Conservation (phyloP, 805 yeast genomes). For the Kodamaea sagamina region DNA sequence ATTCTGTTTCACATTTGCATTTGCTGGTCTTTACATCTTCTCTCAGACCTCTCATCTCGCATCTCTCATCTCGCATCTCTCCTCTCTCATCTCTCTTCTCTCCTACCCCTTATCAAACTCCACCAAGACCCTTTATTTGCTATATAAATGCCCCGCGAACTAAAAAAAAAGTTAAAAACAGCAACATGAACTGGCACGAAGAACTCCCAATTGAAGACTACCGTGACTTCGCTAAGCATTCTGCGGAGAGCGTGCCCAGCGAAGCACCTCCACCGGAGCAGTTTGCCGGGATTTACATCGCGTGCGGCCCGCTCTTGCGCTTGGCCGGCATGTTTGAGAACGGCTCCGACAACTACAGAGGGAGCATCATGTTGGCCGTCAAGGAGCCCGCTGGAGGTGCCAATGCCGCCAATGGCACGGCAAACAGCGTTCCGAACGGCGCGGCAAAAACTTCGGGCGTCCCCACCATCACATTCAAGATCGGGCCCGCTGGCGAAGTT, state of each 20-base stretch:
- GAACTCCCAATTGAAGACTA: slow-evolving; percentile 34
- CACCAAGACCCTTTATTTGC: too few species aligned
- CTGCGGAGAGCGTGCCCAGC: slow-evolving; percentile 28
- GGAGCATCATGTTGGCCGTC: slow-evolving; percentile 65
- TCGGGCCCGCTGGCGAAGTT: slow-evolving; percentile 7
- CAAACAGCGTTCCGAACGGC: background rate
- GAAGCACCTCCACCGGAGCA: slow-evolving; percentile 24
- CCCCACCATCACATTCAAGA: slow-evolving; percentile 5
- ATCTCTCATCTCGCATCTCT: too few species aligned
- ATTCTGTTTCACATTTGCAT: too few species aligned
- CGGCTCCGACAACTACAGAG: slow-evolving; percentile 56
- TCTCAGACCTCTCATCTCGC: too few species aligned
- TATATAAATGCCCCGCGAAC: background rate
- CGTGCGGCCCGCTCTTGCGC: slow-evolving; percentile 79
- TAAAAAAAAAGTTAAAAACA: slow-evolving; percentile 2
- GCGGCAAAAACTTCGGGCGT: background rate
- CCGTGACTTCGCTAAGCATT: slow-evolving; percentile 27
- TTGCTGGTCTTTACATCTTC: too few species aligned
- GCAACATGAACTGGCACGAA: slow-evolving; percentile 18
- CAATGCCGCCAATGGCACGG: slow-evolving; percentile 1
- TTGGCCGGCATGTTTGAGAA: slow-evolving; percentile 63
- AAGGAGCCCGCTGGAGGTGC: slow-evolving; percentile 31
- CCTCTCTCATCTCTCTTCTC: too few species aligned
- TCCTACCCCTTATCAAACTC: too few species aligned
- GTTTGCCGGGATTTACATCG: slow-evolving; percentile 33